A percentile compares a stretch with the other conserved stretches of the same genome.
phyloP scores from a whole-genome alignment of 2,329 filamentous ascomycete genomes.

The Phaeosphaeriaceae sp. region DNA sequence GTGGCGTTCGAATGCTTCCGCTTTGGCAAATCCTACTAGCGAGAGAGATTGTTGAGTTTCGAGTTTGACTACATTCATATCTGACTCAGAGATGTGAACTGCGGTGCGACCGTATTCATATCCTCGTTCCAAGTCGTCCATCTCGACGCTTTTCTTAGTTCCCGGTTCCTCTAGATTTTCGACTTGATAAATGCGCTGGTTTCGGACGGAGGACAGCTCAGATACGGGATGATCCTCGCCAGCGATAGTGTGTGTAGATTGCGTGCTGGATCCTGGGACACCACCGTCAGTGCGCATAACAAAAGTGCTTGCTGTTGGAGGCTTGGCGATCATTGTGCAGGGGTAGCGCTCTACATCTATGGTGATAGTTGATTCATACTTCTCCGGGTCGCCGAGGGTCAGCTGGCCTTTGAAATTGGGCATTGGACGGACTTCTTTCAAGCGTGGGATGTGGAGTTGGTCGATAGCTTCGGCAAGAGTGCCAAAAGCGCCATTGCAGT shows the following conservation, averaged over 20 bases:
- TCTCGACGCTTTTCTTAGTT: slow-evolving; percentile 80
- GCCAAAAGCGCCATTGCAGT: slow-evolving; percentile 75
- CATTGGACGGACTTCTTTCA: slow-evolving; percentile 78
- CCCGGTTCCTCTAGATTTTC: slow-evolving; percentile 75
- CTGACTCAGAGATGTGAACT: slow-evolving; percentile 85
- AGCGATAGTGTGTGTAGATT: slow-evolving; percentile 59
- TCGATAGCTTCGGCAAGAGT: slow-evolving; percentile 85
- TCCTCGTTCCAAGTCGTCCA: slow-evolving; percentile 86
- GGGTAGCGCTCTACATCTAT: slow-evolving; percentile 93
- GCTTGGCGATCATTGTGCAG: slow-evolving; percentile 77
- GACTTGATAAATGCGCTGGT: slow-evolving; percentile 79
- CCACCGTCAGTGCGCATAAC: slow-evolving; percentile 59
- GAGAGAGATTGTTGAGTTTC: slow-evolving; percentile 77
- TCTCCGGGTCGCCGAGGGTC: slow-evolving; percentile 77
- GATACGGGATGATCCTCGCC: slow-evolving; percentile 46
- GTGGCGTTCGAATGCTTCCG: slow-evolving; percentile 79
- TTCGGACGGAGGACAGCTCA: slow-evolving; percentile 72
- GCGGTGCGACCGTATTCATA: slow-evolving; percentile 93
- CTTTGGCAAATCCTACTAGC: slow-evolving; percentile 84
- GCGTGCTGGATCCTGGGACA: slow-evolving; percentile 57
- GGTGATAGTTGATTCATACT: slow-evolving; percentile 74
- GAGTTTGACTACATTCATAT: slow-evolving; percentile 86
- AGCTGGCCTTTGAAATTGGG: slow-evolving; percentile 80
- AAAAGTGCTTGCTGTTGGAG: slow-evolving; percentile 79
- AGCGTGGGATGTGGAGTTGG: slow-evolving; percentile 75